Evolutionary conservation across 2,329 filamentous ascomycete genomes (phyloP).

Genomic region (Apiospora phragmitis): DNA sequence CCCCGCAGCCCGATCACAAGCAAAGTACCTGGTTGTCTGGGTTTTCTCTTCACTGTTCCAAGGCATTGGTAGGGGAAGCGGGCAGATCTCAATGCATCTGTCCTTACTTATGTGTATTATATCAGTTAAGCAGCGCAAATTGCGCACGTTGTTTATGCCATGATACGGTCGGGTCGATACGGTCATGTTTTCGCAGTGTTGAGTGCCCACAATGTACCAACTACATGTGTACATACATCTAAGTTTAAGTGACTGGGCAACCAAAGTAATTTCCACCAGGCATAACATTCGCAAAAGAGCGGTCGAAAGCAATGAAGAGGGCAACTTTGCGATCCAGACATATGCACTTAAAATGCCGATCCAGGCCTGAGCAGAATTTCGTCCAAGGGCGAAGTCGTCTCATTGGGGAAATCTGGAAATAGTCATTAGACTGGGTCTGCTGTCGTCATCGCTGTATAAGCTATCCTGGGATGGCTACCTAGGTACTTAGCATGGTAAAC

Average conservation of each 20-base stretch:
- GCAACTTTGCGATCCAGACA: not conserved
- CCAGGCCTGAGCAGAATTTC: not conserved
- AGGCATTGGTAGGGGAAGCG: not conserved
- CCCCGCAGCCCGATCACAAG: constrained; percentile 2
- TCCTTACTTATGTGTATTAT: not conserved
- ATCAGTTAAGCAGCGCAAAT: not conserved
- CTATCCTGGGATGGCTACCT: not conserved
- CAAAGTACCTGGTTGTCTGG: not conserved
- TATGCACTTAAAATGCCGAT: not conserved
- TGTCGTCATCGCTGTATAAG: constrained; percentile 5
- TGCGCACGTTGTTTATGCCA: not conserved
- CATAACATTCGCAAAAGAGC: not conserved
- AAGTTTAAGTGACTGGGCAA: not conserved
- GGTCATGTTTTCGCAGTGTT: no score
- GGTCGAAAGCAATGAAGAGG: not conserved
- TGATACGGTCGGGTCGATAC: no score
- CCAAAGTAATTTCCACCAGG: not conserved
- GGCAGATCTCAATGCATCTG: not conserved
- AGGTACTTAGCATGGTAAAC: not conserved
- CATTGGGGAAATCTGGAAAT: not conserved
- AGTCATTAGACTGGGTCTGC: not conserved
- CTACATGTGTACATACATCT: no score
- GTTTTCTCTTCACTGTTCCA: not conserved
- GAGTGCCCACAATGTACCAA: not conserved
- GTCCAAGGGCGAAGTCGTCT: not conserved